These are phyloP conservation scores for Nothomitra cinnamomea DNA, from an alignment of 2,329 filamentous ascomycete species.

Conservation along the genomic window DNA sequence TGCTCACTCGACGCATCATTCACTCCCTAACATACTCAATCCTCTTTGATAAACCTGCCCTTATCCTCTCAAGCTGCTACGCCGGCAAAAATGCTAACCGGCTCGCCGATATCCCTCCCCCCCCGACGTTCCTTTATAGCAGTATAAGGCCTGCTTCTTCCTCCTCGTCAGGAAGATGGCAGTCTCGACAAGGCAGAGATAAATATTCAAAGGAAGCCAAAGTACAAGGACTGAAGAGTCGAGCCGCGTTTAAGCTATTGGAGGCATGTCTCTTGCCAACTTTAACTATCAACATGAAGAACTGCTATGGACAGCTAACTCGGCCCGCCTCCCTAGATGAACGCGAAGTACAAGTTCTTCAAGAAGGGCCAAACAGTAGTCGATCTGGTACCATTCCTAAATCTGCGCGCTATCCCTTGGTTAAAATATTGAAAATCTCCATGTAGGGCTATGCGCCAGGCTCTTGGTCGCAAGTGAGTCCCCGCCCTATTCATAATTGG, in stretches of 20 bases:
- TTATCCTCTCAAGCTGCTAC: neutral
- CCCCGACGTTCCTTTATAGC: neutral
- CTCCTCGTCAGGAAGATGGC: conserved; percentile 62
- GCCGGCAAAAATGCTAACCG: neutral
- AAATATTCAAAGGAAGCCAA: conserved; percentile 56
- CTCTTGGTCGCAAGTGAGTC: conserved; percentile 38
- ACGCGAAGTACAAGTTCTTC: conserved; percentile 68
- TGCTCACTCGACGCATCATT: neutral
- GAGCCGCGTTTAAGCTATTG: conserved; percentile 84
- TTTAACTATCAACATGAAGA: no score
- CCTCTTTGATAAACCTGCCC: neutral
- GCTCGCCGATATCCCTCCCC: neutral
- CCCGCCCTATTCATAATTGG: conserved; percentile 2
- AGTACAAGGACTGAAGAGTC: conserved; percentile 66
- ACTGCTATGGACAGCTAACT: no score
- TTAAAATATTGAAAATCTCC: conserved; percentile 6
- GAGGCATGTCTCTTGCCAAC: conserved; percentile 38
- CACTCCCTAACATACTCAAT: neutral
- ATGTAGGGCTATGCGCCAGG: conserved; percentile 29
- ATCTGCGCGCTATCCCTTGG: neutral
- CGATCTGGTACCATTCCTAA: conserved; percentile 51
- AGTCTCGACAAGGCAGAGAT: conserved; percentile 59
- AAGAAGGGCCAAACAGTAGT: conserved; percentile 68
- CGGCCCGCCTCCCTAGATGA: conserved; percentile 62
- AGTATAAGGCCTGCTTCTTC: conserved; percentile 10